phyloP scores from a whole-genome alignment of 1,139 yeast genomes.

The Groenewaldozyma sp. region DNA sequence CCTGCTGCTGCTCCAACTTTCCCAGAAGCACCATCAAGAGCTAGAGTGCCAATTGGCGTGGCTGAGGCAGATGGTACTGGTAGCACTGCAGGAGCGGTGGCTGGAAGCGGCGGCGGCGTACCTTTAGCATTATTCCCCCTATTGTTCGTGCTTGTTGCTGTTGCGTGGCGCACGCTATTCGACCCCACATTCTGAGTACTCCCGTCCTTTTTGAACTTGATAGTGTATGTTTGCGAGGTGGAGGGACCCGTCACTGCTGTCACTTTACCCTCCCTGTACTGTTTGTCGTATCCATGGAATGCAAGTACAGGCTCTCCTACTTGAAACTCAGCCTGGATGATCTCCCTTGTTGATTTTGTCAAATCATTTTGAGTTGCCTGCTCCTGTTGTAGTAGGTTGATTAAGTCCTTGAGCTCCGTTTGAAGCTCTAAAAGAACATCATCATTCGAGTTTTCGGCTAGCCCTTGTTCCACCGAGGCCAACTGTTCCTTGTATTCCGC shows the following conservation, averaged over 20 bases:
- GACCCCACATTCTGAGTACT: constrained; percentile 23
- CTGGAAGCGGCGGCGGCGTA: constrained; percentile 1
- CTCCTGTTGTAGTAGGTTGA: constrained; percentile 22
- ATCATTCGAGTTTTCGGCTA: constrained; percentile 26
- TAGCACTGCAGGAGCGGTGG: constrained; percentile 1
- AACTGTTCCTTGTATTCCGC: constrained; percentile 30
- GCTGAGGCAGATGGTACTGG: constrained; percentile 2
- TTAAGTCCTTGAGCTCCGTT: constrained; percentile 27
- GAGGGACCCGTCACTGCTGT: constrained; percentile 25
- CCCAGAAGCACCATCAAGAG: neutral
- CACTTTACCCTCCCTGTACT: constrained; percentile 23
- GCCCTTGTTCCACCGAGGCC: constrained; percentile 24
- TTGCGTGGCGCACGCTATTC: constrained; percentile 14
- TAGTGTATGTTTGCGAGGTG: constrained; percentile 23
- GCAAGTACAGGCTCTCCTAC: constrained; percentile 5
- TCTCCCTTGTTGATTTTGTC: neutral
- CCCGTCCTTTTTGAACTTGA: constrained; percentile 18
- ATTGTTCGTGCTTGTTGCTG: constrained; percentile 3
- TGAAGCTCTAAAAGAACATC: constrained; percentile 25
- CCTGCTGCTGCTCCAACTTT: neutral
- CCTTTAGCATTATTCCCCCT: neutral
- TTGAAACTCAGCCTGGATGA: neutral
- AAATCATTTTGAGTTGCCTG: constrained; percentile 6
- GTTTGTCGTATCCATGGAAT: constrained; percentile 20
- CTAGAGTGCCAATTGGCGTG: constrained; percentile 1